Evolutionary conservation across 129 eudicot species (phyloP).

Genomic region (Daucus carota): DH1_v3.0 NC_030382.2:49393501-49394000

Average conservation of each 20-base stretch:
- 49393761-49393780: background rate
- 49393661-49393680: background rate
- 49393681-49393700: background rate
- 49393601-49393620: background rate
- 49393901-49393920: constrained; percentile 2
- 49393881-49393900: background rate
- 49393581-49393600: background rate
- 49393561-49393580: background rate
- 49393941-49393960: constrained; percentile 77
- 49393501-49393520: background rate
- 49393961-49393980: constrained; percentile 43
- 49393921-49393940: constrained; percentile 25
- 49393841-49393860: background rate
- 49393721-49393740: background rate
- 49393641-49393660: background rate
- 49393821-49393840: background rate
- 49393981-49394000: constrained; percentile 60
- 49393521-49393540: background rate
- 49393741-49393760: background rate
- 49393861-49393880: background rate
- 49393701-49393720: constrained; percentile 5
- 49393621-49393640: background rate
- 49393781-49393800: background rate
- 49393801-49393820: background rate
- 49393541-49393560: background rate